Evolutionary conservation across 75 land plant genomes (phyloP).

Genomic region (Picea sitchensis): DNA sequence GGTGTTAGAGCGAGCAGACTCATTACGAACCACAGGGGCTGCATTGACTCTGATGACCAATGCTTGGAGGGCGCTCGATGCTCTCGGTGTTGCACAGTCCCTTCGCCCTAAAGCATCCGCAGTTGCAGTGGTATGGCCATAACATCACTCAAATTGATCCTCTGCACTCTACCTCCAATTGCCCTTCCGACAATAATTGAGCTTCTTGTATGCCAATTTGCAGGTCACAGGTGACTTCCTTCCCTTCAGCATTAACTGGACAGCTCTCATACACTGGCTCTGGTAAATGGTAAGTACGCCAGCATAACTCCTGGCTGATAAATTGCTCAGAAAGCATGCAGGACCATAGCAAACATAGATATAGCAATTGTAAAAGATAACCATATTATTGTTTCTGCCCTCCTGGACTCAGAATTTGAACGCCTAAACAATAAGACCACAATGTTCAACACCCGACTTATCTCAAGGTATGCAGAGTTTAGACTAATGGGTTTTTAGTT

Average conservation of each 20-base stretch:
- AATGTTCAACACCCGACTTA: too few species aligned
- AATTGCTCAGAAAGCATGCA: neutral
- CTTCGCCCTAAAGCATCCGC: constrained; percentile 14
- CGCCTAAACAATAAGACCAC: too few species aligned
- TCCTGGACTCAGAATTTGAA: too few species aligned
- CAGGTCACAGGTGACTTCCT: neutral
- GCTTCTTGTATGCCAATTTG: neutral
- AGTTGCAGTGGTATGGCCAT: constrained; percentile 13
- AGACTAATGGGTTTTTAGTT: too few species aligned
- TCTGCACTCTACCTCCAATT: neutral
- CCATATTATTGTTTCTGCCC: too few species aligned
- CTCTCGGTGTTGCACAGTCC: constrained; percentile 37
- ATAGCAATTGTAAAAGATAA: neutral
- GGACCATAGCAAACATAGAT: neutral
- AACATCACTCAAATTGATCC: neutral
- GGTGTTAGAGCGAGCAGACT: constrained; percentile 39
- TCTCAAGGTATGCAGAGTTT: too few species aligned
- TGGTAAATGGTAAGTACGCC: neutral
- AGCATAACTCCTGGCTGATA: neutral
- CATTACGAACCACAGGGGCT: constrained; percentile 38
- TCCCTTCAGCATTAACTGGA: neutral
- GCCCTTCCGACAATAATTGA: neutral
- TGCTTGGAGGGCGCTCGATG: constrained; percentile 61
- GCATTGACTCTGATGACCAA: constrained; percentile 45
- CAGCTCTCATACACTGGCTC: neutral